Percentiles rank a stretch among this genome's conserved stretches.
These are phyloP conservation scores for Fraxinus cuspidata DNA, from an alignment of 257 asterid species.

Conservation along the genomic window DNA sequence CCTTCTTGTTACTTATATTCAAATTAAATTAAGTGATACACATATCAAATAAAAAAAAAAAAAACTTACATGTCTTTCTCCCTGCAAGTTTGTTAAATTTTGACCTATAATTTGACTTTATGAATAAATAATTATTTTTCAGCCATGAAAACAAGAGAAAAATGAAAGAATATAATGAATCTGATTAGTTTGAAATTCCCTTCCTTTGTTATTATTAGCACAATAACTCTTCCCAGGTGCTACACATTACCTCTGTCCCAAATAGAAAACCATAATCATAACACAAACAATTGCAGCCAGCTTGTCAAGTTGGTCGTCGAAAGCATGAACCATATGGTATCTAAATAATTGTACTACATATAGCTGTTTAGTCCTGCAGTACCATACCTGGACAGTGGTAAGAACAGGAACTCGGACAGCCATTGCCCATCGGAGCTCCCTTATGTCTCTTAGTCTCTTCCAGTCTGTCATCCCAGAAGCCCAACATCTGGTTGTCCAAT, in stretches of 20 bases:
- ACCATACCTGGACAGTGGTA: slow-evolving; percentile 77
- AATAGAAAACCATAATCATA: background rate
- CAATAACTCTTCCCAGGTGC: slow-evolving; percentile 11
- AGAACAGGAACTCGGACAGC: slow-evolving; percentile 93
- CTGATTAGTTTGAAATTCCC: background rate
- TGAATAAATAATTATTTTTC: slow-evolving; percentile 1
- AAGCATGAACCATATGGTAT: background rate
- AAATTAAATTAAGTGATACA: background rate
- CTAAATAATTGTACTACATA: background rate
- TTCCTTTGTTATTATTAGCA: slow-evolving; percentile 6
- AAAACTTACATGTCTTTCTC: background rate
- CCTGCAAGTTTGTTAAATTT: background rate
- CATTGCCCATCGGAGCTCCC: slow-evolving; percentile 98
- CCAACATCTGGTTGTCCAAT: slow-evolving; percentile 94
- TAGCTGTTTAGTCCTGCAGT: background rate
- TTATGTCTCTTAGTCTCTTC: slow-evolving; percentile 92
- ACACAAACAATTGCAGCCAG: background rate
- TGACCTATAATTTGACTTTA: background rate
- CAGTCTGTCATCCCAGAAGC: slow-evolving; percentile 98
- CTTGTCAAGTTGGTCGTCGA: background rate
- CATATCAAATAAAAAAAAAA: background rate
- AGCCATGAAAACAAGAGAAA: background rate
- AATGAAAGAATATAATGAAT: slow-evolving; percentile 7
- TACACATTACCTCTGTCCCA: background rate
- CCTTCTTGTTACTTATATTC: background rate